Evolutionary conservation across 2,329 filamentous ascomycete species (phyloP).

Genomic region (Fusarium protoensiforme): DNA sequence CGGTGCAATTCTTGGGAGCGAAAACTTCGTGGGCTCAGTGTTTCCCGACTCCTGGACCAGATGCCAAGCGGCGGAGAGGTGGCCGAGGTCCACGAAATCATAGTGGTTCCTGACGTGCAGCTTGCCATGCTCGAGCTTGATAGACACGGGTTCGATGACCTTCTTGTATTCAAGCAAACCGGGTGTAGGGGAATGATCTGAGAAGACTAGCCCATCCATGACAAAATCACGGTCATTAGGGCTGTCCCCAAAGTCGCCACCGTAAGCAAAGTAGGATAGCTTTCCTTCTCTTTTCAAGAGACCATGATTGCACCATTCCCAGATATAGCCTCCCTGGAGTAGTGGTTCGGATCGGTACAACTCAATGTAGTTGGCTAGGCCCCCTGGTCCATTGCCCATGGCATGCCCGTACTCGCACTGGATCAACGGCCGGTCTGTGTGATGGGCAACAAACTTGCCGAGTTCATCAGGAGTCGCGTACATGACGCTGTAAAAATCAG

Average conservation of each 20-base stretch:
- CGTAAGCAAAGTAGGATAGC: slow-evolving; percentile 55
- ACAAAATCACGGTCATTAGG: slow-evolving; percentile 70
- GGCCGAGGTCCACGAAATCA: slow-evolving; percentile 13
- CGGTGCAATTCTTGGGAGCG: neutral
- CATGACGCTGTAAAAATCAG: too few species aligned
- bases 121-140: too few species aligned
- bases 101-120: slow-evolving; percentile 1
- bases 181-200: slow-evolving; percentile 32
- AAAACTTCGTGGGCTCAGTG: neutral
- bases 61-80: slow-evolving; percentile 20
- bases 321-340: too few species aligned
- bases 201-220: slow-evolving; percentile 60
- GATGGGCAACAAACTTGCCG: too few species aligned
- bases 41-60: slow-evolving; percentile 4
- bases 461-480: too few species aligned
- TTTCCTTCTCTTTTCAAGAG: neutral
- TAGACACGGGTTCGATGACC: neutral
- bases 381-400: too few species aligned
- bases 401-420: too few species aligned
- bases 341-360: too few species aligned
- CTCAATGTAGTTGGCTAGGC: too few species aligned
- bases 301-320: too few species aligned
- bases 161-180: neutral
- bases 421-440: too few species aligned
- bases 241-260: slow-evolving; percentile 69